Evolutionary conservation across 805 yeast species (phyloP).

Genomic region (Cyberlindnera amylophila): DNA sequence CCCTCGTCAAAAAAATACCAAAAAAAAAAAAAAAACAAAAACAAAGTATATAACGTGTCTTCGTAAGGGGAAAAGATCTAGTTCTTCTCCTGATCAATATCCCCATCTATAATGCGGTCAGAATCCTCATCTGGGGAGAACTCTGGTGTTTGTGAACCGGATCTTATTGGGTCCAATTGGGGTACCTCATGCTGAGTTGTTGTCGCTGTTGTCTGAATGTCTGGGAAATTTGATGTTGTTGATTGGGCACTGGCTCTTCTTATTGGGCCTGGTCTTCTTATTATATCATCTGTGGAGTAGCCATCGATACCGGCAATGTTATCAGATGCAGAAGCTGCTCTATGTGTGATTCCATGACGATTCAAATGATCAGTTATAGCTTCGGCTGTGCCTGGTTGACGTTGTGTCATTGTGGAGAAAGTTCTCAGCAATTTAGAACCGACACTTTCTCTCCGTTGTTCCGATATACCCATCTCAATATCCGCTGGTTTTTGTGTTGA

Average conservation of each 20-base stretch:
- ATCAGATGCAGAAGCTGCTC: constrained; percentile 41
- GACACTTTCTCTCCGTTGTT: constrained; percentile 4
- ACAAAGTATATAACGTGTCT: too few species aligned
- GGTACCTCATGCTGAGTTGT: neutral
- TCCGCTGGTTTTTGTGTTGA: constrained; percentile 4
- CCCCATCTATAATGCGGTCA: neutral
- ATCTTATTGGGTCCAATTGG: constrained; percentile 1
- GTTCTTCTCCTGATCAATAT: neutral
- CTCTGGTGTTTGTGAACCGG: constrained; percentile 4
- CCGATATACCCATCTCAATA: constrained; percentile 19
- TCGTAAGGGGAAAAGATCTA: neutral
- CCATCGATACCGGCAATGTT: constrained; percentile 44
- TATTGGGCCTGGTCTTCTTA: constrained; percentile 11
- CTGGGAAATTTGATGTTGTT: neutral
- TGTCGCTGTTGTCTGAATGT: neutral
- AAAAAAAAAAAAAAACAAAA: too few species aligned
- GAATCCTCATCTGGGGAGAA: neutral
- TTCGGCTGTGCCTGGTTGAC: constrained; percentile 22
- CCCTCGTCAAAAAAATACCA: too few species aligned
- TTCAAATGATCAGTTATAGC: constrained; percentile 32
- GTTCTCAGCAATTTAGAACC: constrained; percentile 18
- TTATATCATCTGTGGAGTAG: constrained; percentile 19
- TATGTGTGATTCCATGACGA: constrained; percentile 36
- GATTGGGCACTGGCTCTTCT: constrained; percentile 10
- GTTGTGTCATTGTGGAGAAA: constrained; percentile 20